Percentiles rank a stretch among this genome's conserved stretches.
Evolutionary conservation across 345 rosid genomes (phyloP).

Genomic region (Durio zibethinus): DNA sequence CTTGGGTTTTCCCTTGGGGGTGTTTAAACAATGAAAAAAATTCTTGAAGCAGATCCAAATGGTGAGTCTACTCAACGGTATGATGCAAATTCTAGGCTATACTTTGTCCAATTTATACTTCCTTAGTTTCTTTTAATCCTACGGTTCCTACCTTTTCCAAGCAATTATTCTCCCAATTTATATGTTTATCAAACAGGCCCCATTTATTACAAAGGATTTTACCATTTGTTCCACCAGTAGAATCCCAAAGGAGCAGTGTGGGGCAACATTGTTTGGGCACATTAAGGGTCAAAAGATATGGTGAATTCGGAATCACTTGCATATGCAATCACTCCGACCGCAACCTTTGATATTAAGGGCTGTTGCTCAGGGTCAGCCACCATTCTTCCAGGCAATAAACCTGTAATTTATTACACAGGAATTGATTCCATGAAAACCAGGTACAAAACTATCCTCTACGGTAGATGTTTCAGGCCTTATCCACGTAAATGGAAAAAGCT

Average conservation of each 20-base stretch:
- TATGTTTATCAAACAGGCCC: constrained; percentile 44
- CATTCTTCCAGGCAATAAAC: constrained; percentile 47
- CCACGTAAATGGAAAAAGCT: constrained; percentile 79
- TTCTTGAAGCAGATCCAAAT: constrained; percentile 34
- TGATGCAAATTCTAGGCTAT: neutral
- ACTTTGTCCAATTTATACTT: neutral
- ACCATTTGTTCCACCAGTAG: constrained; percentile 86
- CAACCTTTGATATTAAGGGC: constrained; percentile 69
- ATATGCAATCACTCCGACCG: constrained; percentile 58
- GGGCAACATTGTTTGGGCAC: constrained; percentile 96
- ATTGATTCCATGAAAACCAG: constrained; percentile 45
- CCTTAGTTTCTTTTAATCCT: neutral
- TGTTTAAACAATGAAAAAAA: neutral
- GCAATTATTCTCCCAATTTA: neutral
- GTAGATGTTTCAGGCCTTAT: constrained; percentile 60
- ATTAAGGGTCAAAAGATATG: constrained; percentile 72
- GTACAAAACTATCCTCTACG: constrained; percentile 67
- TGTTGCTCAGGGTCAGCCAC: constrained; percentile 94
- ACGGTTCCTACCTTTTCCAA: neutral
- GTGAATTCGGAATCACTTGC: constrained; percentile 72
- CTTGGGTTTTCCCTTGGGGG: neutral
- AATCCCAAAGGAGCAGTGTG: constrained; percentile 80
- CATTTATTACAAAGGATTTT: constrained; percentile 63
- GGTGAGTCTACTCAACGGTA: constrained; percentile 18
- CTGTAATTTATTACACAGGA: constrained; percentile 74